Percentiles rank a stretch among this genome's conserved stretches.
phyloP scores from a whole-genome alignment of 306 rosid species.

The Oxytropis ochrocephala region DNA sequence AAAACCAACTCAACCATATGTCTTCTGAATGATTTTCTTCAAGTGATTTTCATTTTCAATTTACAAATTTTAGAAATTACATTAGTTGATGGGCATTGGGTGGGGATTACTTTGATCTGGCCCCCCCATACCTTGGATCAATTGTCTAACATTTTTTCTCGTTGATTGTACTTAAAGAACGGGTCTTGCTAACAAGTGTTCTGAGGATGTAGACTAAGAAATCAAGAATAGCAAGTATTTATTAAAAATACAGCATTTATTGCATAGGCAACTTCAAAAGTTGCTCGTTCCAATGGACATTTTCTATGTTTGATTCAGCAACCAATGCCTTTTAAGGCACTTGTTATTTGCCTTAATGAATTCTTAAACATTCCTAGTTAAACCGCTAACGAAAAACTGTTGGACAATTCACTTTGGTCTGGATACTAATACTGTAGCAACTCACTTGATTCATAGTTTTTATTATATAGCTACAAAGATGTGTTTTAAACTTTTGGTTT shows the following conservation, averaged over 20 bases:
- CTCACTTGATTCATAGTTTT: background rate
- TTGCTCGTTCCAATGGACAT: background rate
- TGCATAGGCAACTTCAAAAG: background rate
- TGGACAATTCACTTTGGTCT: background rate
- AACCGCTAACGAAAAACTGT: background rate
- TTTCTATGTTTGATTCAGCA: background rate
- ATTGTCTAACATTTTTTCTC: background rate
- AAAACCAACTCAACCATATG: background rate
- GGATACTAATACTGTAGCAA: background rate
- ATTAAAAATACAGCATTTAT: background rate
- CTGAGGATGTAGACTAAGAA: background rate
- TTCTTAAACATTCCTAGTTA: background rate
- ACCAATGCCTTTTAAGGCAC: background rate
- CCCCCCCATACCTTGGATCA: background rate
- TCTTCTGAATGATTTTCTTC: background rate
- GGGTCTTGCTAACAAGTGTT: background rate
- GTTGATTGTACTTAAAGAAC: background rate
- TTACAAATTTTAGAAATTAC: background rate
- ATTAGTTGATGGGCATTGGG: background rate
- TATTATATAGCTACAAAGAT: background rate
- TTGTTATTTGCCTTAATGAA: background rate
- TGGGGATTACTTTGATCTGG: background rate
- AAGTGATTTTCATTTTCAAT: background rate
- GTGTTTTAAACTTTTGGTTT: slow-evolving; percentile 2
- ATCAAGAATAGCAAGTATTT: background rate